Evolutionary conservation across 257 asterid genomes (phyloP).

Genomic region (Solanum pennellii): DNA sequence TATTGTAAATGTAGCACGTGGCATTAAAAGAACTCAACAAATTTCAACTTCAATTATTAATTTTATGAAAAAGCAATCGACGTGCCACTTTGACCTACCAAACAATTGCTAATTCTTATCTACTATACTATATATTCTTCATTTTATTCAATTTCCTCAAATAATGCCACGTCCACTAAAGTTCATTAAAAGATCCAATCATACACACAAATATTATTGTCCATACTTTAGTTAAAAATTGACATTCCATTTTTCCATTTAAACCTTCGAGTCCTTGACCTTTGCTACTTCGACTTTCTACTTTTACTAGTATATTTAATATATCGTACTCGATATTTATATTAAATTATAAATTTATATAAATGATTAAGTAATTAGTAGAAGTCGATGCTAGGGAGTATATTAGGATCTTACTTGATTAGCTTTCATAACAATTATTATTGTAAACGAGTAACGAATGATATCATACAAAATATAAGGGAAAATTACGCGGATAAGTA

Average conservation of each 20-base stretch:
- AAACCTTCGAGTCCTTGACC: not conserved
- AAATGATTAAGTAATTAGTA: not conserved
- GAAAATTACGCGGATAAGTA: too few species aligned
- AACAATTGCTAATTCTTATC: conserved; percentile 9
- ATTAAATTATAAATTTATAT: too few species aligned
- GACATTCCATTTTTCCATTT: not conserved
- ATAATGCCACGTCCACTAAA: conserved; percentile 18
- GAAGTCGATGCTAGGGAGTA: too few species aligned
- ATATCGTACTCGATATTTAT: too few species aligned
- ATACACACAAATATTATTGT: not conserved
- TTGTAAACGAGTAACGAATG: too few species aligned
- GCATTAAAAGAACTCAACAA: not conserved
- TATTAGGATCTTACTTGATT: too few species aligned
- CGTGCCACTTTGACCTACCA: conserved; percentile 28
- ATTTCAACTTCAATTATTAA: conserved; percentile 1
- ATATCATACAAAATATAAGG: too few species aligned
- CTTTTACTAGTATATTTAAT: not conserved
- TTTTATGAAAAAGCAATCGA: not conserved
- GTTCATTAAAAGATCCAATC: not conserved
- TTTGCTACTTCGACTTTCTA: not conserved
- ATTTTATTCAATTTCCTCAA: not conserved
- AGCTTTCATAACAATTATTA: too few species aligned
- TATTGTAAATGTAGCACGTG: not conserved
- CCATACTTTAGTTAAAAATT: not conserved
- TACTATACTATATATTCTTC: not conserved